Conservation (phyloP, 257 asterid species). For the Mitragyna speciosa region DNA sequence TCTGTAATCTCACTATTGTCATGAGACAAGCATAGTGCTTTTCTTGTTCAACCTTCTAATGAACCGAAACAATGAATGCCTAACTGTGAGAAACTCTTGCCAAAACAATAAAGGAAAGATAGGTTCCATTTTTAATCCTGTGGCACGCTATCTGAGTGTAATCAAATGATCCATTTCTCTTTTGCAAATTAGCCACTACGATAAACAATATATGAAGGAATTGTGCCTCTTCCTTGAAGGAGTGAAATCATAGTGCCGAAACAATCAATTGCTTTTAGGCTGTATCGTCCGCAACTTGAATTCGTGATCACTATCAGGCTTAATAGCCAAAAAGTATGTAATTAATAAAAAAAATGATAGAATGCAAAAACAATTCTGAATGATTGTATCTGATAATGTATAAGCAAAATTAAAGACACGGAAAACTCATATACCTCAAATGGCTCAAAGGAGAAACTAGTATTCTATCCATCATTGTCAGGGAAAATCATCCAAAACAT, state of each 20-base stretch:
- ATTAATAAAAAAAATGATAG: neutral
- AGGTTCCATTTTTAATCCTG: neutral
- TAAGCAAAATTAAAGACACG: neutral
- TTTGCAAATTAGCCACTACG: neutral
- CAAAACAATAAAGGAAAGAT: neutral
- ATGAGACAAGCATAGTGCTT: neutral
- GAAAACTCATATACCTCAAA: slow-evolving; percentile 5
- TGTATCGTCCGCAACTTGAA: neutral
- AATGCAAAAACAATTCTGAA: neutral
- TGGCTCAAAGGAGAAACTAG: neutral
- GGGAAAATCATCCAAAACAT: neutral
- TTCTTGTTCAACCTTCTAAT: neutral
- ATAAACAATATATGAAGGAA: neutral
- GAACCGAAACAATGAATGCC: neutral
- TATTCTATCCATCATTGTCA: neutral
- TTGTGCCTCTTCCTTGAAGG: neutral
- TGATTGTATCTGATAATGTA: neutral
- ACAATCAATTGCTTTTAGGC: neutral
- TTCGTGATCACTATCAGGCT: too few relatives aligned
- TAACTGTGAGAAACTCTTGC: neutral
- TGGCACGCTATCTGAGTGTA: neutral
- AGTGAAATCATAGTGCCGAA: neutral
- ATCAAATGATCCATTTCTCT: neutral
- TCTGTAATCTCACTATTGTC: neutral
- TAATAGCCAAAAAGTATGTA: neutral